phyloP scores from a whole-genome alignment of 768 basidiomycete species.

The Mycena sanguinolenta region DNA sequence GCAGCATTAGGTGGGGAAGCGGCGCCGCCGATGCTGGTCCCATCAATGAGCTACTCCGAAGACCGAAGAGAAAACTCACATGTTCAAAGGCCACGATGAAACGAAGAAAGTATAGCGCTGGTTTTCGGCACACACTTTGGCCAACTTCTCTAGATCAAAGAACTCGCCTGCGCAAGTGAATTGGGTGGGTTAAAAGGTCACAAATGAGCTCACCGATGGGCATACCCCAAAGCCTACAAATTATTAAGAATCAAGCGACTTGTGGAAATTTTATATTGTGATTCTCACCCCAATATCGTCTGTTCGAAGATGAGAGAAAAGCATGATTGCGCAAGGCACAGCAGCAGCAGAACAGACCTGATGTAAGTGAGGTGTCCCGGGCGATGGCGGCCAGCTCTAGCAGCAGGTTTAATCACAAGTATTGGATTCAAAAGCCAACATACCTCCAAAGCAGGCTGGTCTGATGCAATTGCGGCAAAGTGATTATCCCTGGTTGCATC shows the following conservation, averaged over 20 bases:
- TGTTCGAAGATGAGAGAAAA: slow-evolving; percentile 38
- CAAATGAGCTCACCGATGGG: slow-evolving; percentile 65
- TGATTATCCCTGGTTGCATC: slow-evolving; percentile 71
- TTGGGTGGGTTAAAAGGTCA: background rate
- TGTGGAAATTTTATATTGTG: background rate
- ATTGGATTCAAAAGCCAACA: slow-evolving; percentile 23
- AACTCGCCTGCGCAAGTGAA: slow-evolving; percentile 66
- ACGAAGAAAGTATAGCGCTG: slow-evolving; percentile 82
- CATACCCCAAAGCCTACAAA: slow-evolving; percentile 73
- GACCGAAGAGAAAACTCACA: slow-evolving; percentile 58
- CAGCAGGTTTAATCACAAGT: background rate
- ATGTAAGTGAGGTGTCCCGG: slow-evolving; percentile 64
- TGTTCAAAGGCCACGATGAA: slow-evolving; percentile 80
- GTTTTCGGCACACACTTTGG: slow-evolving; percentile 67
- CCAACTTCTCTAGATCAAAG: slow-evolving; percentile 78
- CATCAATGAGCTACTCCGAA: background rate
- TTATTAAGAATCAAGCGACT: background rate
- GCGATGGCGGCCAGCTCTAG: slow-evolving; percentile 68
- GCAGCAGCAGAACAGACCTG: slow-evolving; percentile 56
- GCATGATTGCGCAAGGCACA: background rate
- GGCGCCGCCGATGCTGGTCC: slow-evolving; percentile 32
- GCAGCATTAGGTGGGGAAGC: slow-evolving; percentile 37
- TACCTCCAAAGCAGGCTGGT: slow-evolving; percentile 77
- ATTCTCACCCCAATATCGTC: slow-evolving; percentile 72
- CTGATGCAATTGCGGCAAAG: slow-evolving; percentile 78